Base-by-base conservation (phyloP, 2,329 filamentous ascomycete species). In the Teratosphaeria zuluensis region DNA sequence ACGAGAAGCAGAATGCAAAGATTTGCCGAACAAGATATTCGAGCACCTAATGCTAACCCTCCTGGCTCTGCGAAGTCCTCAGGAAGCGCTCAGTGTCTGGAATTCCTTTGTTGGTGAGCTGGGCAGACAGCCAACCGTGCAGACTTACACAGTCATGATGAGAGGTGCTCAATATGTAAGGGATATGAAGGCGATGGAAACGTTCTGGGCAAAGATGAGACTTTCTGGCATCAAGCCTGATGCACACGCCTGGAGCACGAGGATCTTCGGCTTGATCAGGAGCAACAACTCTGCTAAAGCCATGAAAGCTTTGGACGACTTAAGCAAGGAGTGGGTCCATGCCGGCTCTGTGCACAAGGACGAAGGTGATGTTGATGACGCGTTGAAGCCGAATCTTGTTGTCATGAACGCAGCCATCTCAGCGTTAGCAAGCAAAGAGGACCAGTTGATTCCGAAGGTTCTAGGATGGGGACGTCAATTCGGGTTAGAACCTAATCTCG, bases 141-240 rank as follows among this genome's bases (percentile, higher is more conserved):
- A 76, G 64, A 87, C 88, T 0, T 94, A 88, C 82, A 87, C 84
- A 46, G 76, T 82, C 51, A 87, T 94, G 81, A 82, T 94, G 64
- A 79, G 83, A 58, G 89, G 89, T 1, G 90, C 85, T 72, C 82
- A 81, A 67, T 78, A 77, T 55, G 78, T 82, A 55, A 78, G 78
- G 57, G 84, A 90, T 65, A 63, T 77, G 0, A 70, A 76, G n/a
- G 83, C 80, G 24, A 76, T 92, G 61, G 81, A 86, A 58, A 78
- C 78, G 1, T 79, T 91, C 33, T 95, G 90, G 89, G 64, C 73
- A 0, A 82, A 81, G 62, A 82, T 94, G 73, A 67, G 80, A 3
- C 69, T 68, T 8, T 80, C 83, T 1, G 81, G 82, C 1, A 66
- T 84, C 9, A 73, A 80, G 62, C 83, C 90, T 4, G 89, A 92